Conservation (phyloP, 73 alveolate species). For the Tetrahymena borealis region DNA sequence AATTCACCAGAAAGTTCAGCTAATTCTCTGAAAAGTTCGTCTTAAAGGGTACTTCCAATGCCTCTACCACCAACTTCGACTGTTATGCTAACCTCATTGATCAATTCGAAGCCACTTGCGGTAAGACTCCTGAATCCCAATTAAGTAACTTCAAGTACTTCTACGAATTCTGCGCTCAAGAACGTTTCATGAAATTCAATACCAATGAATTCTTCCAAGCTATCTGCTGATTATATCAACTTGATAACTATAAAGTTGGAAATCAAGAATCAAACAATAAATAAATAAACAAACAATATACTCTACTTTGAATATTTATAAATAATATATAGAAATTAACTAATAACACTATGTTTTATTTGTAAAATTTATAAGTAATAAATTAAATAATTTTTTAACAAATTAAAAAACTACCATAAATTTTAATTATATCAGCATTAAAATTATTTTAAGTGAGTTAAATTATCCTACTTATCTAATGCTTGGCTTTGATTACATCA, state of each 20-base stretch:
- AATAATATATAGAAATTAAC: not conserved
- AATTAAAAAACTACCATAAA: too few species aligned
- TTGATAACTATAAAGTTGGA: not conserved
- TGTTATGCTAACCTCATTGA: not conserved
- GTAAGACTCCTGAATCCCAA: not conserved
- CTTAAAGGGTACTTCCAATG: not conserved
- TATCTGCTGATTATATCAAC: not conserved
- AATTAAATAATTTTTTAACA: too few species aligned
- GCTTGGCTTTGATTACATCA: too few species aligned
- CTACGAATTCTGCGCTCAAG: slow-evolving; percentile 3
- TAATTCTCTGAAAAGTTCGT: not conserved
- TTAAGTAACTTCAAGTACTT: not conserved
- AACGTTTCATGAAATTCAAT: not conserved
- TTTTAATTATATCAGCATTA: too few species aligned
- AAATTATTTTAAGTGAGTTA: too few species aligned
- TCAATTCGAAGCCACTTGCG: not conserved
- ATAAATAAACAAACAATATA: not conserved
- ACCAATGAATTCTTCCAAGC: not conserved
- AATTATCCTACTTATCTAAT: too few species aligned
- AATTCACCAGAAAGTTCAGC: not conserved
- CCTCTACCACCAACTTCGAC: not conserved
- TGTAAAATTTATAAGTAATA: too few species aligned
- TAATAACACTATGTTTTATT: not conserved
- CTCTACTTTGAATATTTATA: not conserved
- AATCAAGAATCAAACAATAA: not conserved